Base-by-base conservation (phyloP, 2,329 filamentous ascomycete genomes). In the Microdochium bolleyi region DNA sequence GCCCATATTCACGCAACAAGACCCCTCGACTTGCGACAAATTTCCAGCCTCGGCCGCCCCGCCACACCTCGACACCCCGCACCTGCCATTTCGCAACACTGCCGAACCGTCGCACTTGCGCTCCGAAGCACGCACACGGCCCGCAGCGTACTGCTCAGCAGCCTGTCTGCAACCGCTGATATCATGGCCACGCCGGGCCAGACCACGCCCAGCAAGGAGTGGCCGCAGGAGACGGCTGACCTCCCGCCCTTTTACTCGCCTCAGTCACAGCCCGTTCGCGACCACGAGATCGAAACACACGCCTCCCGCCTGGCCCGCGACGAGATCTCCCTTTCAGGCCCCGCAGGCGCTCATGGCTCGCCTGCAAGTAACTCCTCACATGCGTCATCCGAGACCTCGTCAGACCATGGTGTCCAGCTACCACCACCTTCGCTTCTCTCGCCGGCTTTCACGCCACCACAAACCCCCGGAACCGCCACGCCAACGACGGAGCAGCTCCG, bases 371-470 rank as follows among this genome's bases (percentile, higher is more conserved):
- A 5, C 41, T 46, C 41, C 5, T 46, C 41, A 7, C 13, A 24
- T 46, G 41, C 41, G 13, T 19, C 19, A 22, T 46, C 41, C 41
- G 41, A 46, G 19, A 19, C 41, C 5, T 46, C 21, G 9, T 46
- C 41, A 24, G 51, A 50, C 46, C 55, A 58, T 54, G 52, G 52
- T 10, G 54, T 49, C 14, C 57, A 51, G 48, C 53, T 55, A 27
- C 77, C 77, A 27, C 80, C 77, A 14, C 79, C 84, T 3, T 90
- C 90, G 3, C 83, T 94, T 49, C 85, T 96, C 57, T 96, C 92
- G 67, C 89, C 88, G 50, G 88, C 88, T 58, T 96, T 90, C 70
- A 91, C 85, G 7, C 88, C 88, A 14, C 86, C 87, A 30, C 73
- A 77, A 9, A 86, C 83, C 0, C 83, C 83, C 0, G 83, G 82